These are phyloP conservation scores for Candolleomyces eurysporus DNA, from an alignment of 768 basidiomycete species.

Conservation along the genomic window DNA sequence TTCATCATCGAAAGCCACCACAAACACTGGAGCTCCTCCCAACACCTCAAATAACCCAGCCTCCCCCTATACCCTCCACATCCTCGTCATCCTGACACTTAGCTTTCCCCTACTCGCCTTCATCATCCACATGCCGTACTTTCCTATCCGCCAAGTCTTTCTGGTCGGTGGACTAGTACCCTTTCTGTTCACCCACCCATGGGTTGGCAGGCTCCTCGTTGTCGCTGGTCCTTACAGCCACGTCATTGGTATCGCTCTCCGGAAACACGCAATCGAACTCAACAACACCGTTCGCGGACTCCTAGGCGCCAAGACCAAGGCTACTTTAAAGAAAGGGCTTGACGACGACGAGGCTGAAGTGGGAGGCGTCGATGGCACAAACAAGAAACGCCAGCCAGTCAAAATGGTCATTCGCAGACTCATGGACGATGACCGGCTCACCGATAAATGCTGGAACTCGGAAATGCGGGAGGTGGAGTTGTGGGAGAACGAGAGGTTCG, in stretches of 20 bases:
- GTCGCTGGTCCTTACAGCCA: no score
- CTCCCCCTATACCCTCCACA: slow-evolving; percentile 51
- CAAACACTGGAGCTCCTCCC: not conserved
- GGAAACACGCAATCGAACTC: no score
- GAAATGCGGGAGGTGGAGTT: slow-evolving; percentile 69
- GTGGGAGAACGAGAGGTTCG: slow-evolving; percentile 79
- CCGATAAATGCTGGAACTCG: slow-evolving; percentile 61
- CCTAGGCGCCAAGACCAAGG: not conserved
- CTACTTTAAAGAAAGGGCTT: no score
- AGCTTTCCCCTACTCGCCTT: slow-evolving; percentile 51
- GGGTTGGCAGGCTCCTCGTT: slow-evolving; percentile 11
- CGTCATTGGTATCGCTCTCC: no score
- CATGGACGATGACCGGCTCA: slow-evolving; percentile 64
- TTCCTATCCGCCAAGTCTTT: slow-evolving; percentile 47
- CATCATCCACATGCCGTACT: slow-evolving; percentile 41
- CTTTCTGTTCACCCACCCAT: slow-evolving; percentile 53
- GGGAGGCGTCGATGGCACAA: no score
- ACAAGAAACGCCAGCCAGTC: slow-evolving; percentile 10
- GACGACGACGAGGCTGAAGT: no score
- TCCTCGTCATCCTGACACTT: slow-evolving; percentile 48
- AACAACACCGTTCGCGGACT: no score
- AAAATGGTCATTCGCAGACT: slow-evolving; percentile 35
- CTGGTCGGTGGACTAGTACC: slow-evolving; percentile 51
- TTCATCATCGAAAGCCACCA: slow-evolving; percentile 11
- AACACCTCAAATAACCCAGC: slow-evolving; percentile 10